Percentiles rank a stretch among this genome's conserved stretches.
phyloP scores from a whole-genome alignment of 768 basidiomycete species.

The Russula dissimulans region DNA sequence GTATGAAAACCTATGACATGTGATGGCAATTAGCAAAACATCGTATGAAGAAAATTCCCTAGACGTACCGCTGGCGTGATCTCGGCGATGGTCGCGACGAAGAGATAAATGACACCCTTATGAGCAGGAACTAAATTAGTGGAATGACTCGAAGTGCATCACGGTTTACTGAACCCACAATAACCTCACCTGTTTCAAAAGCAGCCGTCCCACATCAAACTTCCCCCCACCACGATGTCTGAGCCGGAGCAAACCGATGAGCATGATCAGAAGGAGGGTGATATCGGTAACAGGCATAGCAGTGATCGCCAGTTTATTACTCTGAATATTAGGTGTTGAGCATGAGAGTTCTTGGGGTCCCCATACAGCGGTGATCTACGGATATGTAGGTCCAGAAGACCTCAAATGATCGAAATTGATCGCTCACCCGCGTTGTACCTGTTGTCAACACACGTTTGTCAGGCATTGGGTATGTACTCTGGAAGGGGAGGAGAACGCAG shows the following conservation, averaged over 20 bases:
- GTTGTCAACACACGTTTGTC: too few relatives aligned
- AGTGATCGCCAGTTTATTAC: not conserved
- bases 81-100: not conserved
- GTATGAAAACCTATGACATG: too few relatives aligned
- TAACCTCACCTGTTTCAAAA: not conserved
- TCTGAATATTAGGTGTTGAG: not conserved
- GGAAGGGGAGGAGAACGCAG: not conserved
- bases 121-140: not conserved
- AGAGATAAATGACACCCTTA: too few relatives aligned
- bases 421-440: not conserved
- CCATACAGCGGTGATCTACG: not conserved
- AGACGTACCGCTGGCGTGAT: not conserved
- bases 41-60: not conserved
- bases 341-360: not conserved
- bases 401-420: not conserved
- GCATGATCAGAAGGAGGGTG: not conserved
- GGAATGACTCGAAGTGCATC: too few relatives aligned
- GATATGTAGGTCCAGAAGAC: not conserved
- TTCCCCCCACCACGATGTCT: not conserved
- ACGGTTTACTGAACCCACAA: too few relatives aligned
- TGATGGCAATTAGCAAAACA: too few relatives aligned
- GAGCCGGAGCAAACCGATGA: not conserved
- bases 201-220: too few relatives aligned
- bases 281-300: too few relatives aligned
- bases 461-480: too few relatives aligned